These are phyloP conservation scores for Tetrapisispora nanseiensis DNA, from an alignment of 805 yeast genomes.

Conservation along the genomic window DNA sequence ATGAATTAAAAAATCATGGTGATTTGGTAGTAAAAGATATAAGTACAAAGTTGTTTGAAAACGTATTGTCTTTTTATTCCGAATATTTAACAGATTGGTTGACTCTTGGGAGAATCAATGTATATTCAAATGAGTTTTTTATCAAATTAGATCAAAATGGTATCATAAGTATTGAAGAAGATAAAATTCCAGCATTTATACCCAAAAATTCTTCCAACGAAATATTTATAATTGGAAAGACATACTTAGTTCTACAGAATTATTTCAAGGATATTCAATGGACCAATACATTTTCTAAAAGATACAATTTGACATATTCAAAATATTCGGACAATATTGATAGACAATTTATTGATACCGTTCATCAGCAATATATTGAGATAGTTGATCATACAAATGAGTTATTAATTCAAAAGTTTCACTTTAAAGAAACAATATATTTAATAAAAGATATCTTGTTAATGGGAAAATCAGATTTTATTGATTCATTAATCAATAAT, in stretches of 20 bases:
- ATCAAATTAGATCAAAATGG: conserved; percentile 19
- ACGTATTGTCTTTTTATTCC: conserved; percentile 49
- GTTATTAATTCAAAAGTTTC: conserved; percentile 40
- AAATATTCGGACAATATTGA: conserved; percentile 4
- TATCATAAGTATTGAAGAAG: conserved; percentile 9
- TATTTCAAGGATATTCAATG: conserved; percentile 63
- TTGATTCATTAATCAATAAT: conserved; percentile 50
- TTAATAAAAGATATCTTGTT: conserved; percentile 58
- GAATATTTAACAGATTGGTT: conserved; percentile 60
- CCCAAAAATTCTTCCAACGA: conserved; percentile 32
- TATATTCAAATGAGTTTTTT: conserved; percentile 55
- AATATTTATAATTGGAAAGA: conserved; percentile 62
- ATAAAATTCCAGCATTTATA: conserved; percentile 33
- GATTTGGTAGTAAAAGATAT: conserved; percentile 42
- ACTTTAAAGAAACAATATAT: conserved; percentile 43
- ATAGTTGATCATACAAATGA: conserved; percentile 42
- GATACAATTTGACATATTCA: conserved; percentile 13
- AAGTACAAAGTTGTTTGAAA: conserved; percentile 36
- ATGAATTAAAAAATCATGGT: conserved; percentile 49
- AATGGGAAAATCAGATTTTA: conserved; percentile 73
- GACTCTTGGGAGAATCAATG: conserved; percentile 50
- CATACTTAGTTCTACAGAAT: conserved; percentile 50
- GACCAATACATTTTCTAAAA: conserved; percentile 38
- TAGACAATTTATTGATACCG: conserved; percentile 27
- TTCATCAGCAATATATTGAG: conserved; percentile 40